phyloP scores from a whole-genome alignment of 257 asterid genomes.

The Osmanthus fragrans region DNA sequence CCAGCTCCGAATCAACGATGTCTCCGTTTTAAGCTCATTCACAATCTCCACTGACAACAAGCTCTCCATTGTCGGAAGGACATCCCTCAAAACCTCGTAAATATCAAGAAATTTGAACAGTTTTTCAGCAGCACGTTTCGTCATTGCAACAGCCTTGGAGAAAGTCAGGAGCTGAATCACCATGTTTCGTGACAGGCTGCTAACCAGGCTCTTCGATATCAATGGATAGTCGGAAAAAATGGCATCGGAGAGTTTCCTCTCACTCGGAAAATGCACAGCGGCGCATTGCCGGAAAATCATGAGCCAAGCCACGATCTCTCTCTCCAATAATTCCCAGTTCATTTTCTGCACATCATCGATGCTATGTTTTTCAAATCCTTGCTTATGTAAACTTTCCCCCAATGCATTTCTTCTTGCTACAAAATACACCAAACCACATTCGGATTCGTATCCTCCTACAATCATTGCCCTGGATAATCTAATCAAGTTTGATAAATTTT shows the following conservation, averaged over 20 bases:
- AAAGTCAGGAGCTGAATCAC: conserved; percentile 62
- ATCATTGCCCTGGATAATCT: conserved; percentile 50
- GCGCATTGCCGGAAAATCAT: conserved; percentile 44
- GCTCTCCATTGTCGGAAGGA: conserved; percentile 25
- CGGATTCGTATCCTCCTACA: conserved; percentile 63
- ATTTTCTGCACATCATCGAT: conserved; percentile 77
- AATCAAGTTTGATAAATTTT: conserved; percentile 31
- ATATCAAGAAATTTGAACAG: conserved; percentile 72
- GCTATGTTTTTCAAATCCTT: conserved; percentile 69
- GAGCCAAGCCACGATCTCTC: conserved; percentile 73
- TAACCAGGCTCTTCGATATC: conserved; percentile 34
- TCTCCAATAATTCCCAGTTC: conserved; percentile 72
- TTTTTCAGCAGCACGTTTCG: conserved; percentile 78
- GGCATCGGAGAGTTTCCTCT: conserved; percentile 47
- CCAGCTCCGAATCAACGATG: conserved; percentile 47
- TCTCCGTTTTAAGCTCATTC: conserved; percentile 55
- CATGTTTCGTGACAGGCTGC: conserved; percentile 37
- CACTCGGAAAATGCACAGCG: conserved; percentile 37
- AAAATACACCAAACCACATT: conserved; percentile 63
- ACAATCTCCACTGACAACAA: conserved; percentile 30
- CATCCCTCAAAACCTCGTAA: conserved; percentile 66
- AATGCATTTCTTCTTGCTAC: conserved; percentile 57
- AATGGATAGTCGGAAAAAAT: conserved; percentile 47
- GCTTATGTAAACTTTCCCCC: conserved; percentile 52
- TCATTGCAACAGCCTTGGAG: conserved; percentile 60